Evolutionary conservation across 345 rosid species (phyloP).

Genomic region (Bruguiera parviflora): DNA sequence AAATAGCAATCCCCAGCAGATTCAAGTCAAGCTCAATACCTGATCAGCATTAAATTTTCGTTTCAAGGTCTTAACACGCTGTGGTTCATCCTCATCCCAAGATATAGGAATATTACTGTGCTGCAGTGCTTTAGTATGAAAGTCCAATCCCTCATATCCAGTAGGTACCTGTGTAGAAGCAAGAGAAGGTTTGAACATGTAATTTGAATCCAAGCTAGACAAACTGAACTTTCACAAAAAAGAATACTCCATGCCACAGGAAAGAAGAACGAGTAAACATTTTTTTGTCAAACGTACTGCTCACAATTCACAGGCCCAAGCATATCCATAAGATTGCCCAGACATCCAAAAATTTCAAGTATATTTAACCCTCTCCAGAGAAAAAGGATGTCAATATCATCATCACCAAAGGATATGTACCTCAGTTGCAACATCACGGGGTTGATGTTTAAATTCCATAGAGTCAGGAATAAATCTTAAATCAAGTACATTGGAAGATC

Average conservation of each 20-base stretch:
- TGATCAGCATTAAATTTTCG: conserved; percentile 72
- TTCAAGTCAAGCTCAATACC: conserved; percentile 35
- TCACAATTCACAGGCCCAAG: too few species aligned
- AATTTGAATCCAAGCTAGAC: too few species aligned
- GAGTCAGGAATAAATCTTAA: conserved; percentile 89
- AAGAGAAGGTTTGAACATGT: not conserved
- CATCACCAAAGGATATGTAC: conserved; percentile 30
- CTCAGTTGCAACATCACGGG: conserved; percentile 83
- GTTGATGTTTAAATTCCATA: conserved; percentile 84
- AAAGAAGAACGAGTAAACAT: too few species aligned
- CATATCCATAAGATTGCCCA: too few species aligned
- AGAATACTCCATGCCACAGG: too few species aligned
- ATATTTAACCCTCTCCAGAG: too few species aligned
- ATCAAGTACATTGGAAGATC: conserved; percentile 89
- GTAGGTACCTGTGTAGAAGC: conserved; percentile 55
- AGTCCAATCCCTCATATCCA: conserved; percentile 66
- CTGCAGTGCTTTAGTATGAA: conserved; percentile 79
- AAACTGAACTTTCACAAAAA: too few species aligned
- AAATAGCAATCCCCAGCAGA: not conserved
- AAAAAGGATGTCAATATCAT: not conserved
- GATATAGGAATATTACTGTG: conserved; percentile 66
- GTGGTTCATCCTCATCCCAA: conserved; percentile 99
- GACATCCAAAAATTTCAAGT: too few species aligned
- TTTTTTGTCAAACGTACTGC: too few species aligned
- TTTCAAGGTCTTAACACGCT: conserved; percentile 70